Conservation (phyloP, 805 yeast species). For the Pichia eremophila region DNA sequence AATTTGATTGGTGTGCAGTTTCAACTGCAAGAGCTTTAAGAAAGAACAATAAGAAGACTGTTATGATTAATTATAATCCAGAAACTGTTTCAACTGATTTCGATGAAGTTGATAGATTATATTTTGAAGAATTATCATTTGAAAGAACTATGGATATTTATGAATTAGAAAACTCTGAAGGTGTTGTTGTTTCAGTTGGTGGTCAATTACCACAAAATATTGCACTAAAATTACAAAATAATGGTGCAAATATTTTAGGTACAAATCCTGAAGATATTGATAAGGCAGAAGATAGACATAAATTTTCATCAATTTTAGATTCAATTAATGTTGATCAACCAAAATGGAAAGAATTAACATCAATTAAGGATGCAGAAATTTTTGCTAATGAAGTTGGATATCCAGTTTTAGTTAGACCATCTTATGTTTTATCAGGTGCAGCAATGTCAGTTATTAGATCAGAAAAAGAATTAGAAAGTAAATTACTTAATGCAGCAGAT, state of each 20-base stretch:
- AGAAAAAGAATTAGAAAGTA: constrained; percentile 69
- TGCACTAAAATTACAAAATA: constrained; percentile 70
- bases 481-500: constrained; percentile 79
- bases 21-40: constrained; percentile 92
- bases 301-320: constrained; percentile 89
- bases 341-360: constrained; percentile 91
- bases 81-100: constrained; percentile 98
- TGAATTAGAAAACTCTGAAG: constrained; percentile 81
- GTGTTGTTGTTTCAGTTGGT: constrained; percentile 94
- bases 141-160: constrained; percentile 97
- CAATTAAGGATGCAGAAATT: constrained; percentile 71
- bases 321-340: constrained; percentile 94
- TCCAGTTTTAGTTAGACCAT: constrained; percentile 96
- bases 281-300: constrained; percentile 97
- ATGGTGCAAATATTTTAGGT: constrained; percentile 85
- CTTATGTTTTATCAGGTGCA: constrained; percentile 95
- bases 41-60: constrained; percentile 76
- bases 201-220: constrained; percentile 98
- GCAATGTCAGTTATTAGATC: constrained; percentile 92
- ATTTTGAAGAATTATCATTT: constrained; percentile 89
- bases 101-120: constrained; percentile 95
- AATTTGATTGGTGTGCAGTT: constrained; percentile 99
- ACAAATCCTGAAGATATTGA: constrained; percentile 93
- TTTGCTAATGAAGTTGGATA: constrained; percentile 83
- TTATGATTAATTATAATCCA: constrained; percentile 96